Percentiles rank a stretch among this genome's conserved stretches.
Evolutionary conservation across 2,329 filamentous ascomycete species (phyloP).

Genomic region (Nectriaceae sp.): DNA sequence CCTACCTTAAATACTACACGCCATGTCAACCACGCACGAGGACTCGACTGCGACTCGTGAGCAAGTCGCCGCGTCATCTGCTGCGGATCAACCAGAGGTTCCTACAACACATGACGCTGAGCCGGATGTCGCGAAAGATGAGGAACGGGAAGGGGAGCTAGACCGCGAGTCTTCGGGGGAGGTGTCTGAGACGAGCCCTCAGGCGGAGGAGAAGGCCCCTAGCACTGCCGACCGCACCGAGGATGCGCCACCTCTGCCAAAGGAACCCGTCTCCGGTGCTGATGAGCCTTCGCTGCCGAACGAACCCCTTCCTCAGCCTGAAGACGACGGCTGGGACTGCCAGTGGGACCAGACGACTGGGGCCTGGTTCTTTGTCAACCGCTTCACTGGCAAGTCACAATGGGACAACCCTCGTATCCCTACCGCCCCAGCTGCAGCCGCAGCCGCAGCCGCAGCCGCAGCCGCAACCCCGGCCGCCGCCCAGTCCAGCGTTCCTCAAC

Average conservation of each 20-base stretch:
- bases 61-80: constrained; percentile 13
- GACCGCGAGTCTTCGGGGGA: constrained; percentile 16
- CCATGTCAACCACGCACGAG: constrained; percentile 25
- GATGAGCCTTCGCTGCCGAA: constrained; percentile 43
- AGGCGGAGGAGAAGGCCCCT: constrained; percentile 1
- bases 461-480: constrained; percentile 23
- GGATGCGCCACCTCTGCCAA: constrained; percentile 35
- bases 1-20: not conserved
- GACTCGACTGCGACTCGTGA: constrained; percentile 8
- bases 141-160: constrained; percentile 2
- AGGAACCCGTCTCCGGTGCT: constrained; percentile 26
- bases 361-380: constrained; percentile 84
- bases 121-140: constrained; percentile 11
- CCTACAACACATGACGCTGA: constrained; percentile 10
- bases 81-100: constrained; percentile 9
- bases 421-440: constrained; percentile 37
- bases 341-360: constrained; percentile 71
- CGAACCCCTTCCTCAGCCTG: constrained; percentile 51
- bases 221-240: not conserved
- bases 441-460: constrained; percentile 29
- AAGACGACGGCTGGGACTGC: constrained; percentile 78
- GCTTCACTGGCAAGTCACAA: constrained; percentile 72
- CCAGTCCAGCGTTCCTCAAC: constrained; percentile 25
- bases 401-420: constrained; percentile 86
- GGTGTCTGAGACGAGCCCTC: constrained; percentile 31